Base-by-base conservation (phyloP, 2,329 filamentous ascomycete species). In the Aspergillus tanneri region DNA sequence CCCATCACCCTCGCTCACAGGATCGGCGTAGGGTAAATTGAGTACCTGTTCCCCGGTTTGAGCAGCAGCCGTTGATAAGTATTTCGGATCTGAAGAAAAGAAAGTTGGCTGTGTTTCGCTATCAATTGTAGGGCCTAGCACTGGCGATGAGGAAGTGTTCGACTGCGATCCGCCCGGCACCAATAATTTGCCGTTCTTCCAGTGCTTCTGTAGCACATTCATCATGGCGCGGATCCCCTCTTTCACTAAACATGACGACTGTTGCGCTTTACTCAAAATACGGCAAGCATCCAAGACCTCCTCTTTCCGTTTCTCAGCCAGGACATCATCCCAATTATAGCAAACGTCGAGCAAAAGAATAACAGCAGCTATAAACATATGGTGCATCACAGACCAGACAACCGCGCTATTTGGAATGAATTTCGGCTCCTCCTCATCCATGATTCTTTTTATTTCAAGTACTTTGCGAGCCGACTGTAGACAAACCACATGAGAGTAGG, bases 301-400 rank as follows among this genome's bases (percentile, higher is more conserved):
- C 21, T 65, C 52, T 25, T 64, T 64, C 5, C 69, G 57, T 10
- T 59, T 64, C 5, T 68, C 65, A 2, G 63, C 68, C 0, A 68
- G 47, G 1, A 68, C 62, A 34, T 72, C 67, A 39, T 67, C 66
- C 54, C 63, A 66, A 35, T 72, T 72, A 51, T 71, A 69, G 47
- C 69, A 72, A 0, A 69, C 59, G 28, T 73, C 71, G 49, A 72
- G 68, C 4, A 72, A 50, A 9, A 73, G 44, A 5, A 70, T 66
- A 1, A 68, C 66, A 1, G 67, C 66, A 2, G 70, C 70, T 57
- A 72, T 65, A 45, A 72, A 73, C 0, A 73, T 63, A 36, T 72
- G 68, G 46, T 73, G 65, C 54, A 69, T 63, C 4, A 70, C 59
- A 2, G 61, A 56, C 62, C 67, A 69, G 11, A 64, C 57, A 2